phyloP scores from a whole-genome alignment of 1,139 yeast species.

The Barnettozyma hawaiiensis region DNA sequence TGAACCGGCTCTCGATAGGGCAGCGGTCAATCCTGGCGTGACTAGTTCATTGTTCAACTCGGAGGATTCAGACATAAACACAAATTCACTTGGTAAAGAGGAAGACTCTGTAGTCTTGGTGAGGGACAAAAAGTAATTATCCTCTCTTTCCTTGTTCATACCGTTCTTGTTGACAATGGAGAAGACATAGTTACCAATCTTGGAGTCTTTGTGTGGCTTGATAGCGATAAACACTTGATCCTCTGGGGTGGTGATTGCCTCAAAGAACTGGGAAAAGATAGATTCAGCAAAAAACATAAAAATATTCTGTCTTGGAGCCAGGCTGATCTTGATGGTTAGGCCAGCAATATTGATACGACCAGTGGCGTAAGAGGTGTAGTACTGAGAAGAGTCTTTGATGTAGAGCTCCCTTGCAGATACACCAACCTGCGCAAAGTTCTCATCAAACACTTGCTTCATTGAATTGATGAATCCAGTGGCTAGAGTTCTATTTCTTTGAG shows the following conservation, averaged over 20 bases:
- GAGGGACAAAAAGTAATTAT: constrained; percentile 75
- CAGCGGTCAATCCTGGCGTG: constrained; percentile 45
- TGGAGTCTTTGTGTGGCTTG: constrained; percentile 49
- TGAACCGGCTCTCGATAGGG: constrained; percentile 45
- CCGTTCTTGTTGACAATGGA: constrained; percentile 81
- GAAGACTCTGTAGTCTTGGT: constrained; percentile 71
- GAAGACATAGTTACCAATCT: constrained; percentile 63
- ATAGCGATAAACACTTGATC: constrained; percentile 62
- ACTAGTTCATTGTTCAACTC: constrained; percentile 70
- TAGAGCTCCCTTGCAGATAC: constrained; percentile 42
- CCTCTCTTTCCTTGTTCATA: constrained; percentile 72
- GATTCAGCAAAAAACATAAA: constrained; percentile 57
- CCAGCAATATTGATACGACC: constrained; percentile 77
- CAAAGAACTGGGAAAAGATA: constrained; percentile 38
- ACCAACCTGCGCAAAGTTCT: constrained; percentile 81
- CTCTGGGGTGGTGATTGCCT: constrained; percentile 42
- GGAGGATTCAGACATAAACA: constrained; percentile 83
- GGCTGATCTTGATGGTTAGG: constrained; percentile 53
- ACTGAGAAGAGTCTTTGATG: constrained; percentile 65
- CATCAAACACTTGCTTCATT: constrained; percentile 43
- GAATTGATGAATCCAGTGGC: constrained; percentile 49
- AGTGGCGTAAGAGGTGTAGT: constrained; percentile 75
- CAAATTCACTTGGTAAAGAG: constrained; percentile 66
- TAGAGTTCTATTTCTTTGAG: constrained; percentile 46
- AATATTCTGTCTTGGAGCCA: constrained; percentile 78